phyloP scores from a whole-genome alignment of 2,329 filamentous ascomycete species.

The Pseudocercospora fuligena region DNA sequence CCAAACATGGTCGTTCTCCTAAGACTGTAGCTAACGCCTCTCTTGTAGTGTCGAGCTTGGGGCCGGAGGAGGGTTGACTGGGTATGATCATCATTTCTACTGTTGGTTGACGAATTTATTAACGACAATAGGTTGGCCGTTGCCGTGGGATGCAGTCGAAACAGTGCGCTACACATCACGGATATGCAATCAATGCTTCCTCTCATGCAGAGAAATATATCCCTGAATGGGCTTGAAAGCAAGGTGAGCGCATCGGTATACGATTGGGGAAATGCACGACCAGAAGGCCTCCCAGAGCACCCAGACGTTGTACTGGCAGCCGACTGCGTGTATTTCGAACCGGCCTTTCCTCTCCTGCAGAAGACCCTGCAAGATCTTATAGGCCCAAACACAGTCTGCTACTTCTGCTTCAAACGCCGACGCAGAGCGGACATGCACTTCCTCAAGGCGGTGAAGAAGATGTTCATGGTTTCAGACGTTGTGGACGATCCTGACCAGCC shows the following conservation, averaged over 20 bases:
- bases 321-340: constrained; percentile 97
- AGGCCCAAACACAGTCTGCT: constrained; percentile 67
- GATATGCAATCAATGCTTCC: constrained; percentile 85
- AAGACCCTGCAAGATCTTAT: constrained; percentile 77
- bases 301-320: constrained; percentile 83
- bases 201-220: constrained; percentile 85
- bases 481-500: constrained; percentile 55
- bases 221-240: constrained; percentile 72
- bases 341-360: constrained; percentile 86
- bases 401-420: constrained; percentile 95
- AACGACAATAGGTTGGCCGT: constrained; percentile 56
- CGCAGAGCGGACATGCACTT: constrained; percentile 68
- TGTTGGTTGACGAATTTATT: constrained; percentile 15
- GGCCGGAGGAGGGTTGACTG: constrained; percentile 87
- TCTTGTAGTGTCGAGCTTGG: constrained; percentile 79
- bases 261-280: constrained; percentile 69
- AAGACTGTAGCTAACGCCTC: constrained; percentile 22
- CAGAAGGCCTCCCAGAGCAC: constrained; percentile 59
- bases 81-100: constrained; percentile 40
- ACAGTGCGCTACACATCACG: constrained; percentile 71
- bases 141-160: constrained; percentile 60
- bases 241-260: constrained; percentile 71
- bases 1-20: not conserved
- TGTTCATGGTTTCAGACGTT: constrained; percentile 52
- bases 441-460: constrained; percentile 56